phyloP scores from a whole-genome alignment of 352 stramenopile species.

The Pythium rhizo-oryzae region DNA sequence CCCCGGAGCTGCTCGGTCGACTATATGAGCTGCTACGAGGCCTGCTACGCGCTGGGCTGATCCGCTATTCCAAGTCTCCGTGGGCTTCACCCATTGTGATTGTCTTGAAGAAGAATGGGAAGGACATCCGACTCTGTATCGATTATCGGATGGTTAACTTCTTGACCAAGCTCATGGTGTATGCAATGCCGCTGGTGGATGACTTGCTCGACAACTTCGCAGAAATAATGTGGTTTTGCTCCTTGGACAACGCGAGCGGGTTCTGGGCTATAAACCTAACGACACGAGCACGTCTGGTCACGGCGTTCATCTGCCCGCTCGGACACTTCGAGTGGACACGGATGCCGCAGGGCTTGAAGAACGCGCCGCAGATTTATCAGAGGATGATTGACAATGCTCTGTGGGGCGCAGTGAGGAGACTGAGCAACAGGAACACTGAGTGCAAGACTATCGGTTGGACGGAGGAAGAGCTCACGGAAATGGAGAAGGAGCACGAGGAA shows the following conservation, averaged over 20 bases:
- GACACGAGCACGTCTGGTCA: neutral
- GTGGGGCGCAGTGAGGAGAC: slow-evolving; percentile 4
- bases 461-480: neutral
- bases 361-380: slow-evolving; percentile 30
- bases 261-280: slow-evolving; percentile 22
- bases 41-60: no score
- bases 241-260: slow-evolving; percentile 23
- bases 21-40: no score
- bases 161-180: no score
- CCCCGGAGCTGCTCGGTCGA: no score
- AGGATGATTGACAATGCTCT: slow-evolving; percentile 26
- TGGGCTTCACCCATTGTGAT: no score
- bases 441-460: neutral
- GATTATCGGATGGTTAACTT: no score
- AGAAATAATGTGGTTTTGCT: slow-evolving; percentile 16
- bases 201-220: no score
- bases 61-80: no score
- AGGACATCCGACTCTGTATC: no score
- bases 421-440: neutral
- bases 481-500: neutral
- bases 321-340: slow-evolving; percentile 27
- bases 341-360: slow-evolving; percentile 31
- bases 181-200: no score
- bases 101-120: no score
- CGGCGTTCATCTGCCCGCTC: slow-evolving; percentile 27